Conservation (phyloP, 2,329 filamentous ascomycete genomes). For the Apiospora koreana region DNA sequence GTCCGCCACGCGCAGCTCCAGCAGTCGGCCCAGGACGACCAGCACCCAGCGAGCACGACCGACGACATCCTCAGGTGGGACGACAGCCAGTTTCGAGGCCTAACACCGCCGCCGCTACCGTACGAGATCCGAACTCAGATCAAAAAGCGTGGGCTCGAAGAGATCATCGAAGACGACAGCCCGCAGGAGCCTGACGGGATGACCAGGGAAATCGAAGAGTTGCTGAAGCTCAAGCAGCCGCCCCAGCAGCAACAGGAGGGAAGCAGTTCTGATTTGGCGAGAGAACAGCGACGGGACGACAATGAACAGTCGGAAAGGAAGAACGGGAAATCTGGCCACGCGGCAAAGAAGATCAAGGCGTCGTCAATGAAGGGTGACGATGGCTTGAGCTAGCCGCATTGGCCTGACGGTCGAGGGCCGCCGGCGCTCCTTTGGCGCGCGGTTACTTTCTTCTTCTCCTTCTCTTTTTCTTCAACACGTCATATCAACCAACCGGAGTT, state of each 20-base stretch:
- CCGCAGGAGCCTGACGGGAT: constrained; percentile 30
- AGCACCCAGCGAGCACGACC: not conserved
- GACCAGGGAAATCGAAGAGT: constrained; percentile 28
- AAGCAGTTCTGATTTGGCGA: not conserved
- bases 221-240: constrained; percentile 13
- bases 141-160: constrained; percentile 24
- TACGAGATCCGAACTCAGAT: constrained; percentile 20
- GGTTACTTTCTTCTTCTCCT: not conserved
- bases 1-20: constrained; percentile 15
- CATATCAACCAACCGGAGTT: not conserved
- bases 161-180: constrained; percentile 27
- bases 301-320: not conserved
- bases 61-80: constrained; percentile 16
- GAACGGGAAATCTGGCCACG: not conserved
- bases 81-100: constrained; percentile 21
- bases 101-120: constrained; percentile 22
- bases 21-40: constrained; percentile 9
- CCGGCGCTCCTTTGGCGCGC: not conserved
- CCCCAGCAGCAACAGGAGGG: not conserved
- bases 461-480: not conserved
- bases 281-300: not conserved
- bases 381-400: not conserved
- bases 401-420: not conserved
- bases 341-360: not conserved
- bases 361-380: not conserved